A percentile compares a stretch with the other conserved stretches of the same genome.
phyloP scores from a whole-genome alignment of 495 filamentous ascomycete species.

The Acidomyces sp. region DNA sequence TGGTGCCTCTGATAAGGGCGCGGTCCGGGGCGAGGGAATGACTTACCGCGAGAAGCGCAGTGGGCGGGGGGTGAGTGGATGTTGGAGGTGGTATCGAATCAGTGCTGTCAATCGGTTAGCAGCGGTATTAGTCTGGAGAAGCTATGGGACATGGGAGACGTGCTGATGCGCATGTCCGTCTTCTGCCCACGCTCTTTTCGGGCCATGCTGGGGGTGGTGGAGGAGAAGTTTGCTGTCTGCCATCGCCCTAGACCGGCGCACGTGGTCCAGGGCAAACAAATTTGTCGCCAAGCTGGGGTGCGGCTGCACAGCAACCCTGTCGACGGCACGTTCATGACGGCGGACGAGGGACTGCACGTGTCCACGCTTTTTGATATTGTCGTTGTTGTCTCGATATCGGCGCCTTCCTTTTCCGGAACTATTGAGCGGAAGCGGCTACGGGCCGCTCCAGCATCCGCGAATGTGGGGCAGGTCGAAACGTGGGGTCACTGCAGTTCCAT shows the following conservation, averaged over 20 bases:
- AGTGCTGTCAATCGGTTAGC: conserved; percentile 30
- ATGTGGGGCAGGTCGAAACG: no score
- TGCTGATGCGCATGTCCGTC: conserved; percentile 34
- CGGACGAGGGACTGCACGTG: neutral
- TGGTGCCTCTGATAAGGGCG: no score
- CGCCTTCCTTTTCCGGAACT: neutral
- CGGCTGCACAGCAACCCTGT: conserved; percentile 13
- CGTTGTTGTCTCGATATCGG: no score
- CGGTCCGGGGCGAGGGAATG: neutral
- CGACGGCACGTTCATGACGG: conserved; percentile 15
- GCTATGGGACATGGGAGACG: conserved; percentile 16
- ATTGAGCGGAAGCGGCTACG: neutral
- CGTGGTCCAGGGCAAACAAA: conserved; percentile 5
- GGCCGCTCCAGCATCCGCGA: neutral
- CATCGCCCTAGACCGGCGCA: conserved; percentile 10
- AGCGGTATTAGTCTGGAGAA: neutral
- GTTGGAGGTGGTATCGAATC: conserved; percentile 53
- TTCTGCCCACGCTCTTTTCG: conserved; percentile 14
- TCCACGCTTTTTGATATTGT: neutral
- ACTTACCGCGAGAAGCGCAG: conserved; percentile 60
- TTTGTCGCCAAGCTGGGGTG: conserved; percentile 6
- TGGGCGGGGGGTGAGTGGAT: conserved; percentile 58
- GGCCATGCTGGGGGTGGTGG: conserved; percentile 12
- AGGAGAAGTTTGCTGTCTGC: conserved; percentile 19
- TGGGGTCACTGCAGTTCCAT: no score